Evolutionary conservation across 1,139 yeast species (phyloP).

Genomic region (Diutina ranongensis): DNA sequence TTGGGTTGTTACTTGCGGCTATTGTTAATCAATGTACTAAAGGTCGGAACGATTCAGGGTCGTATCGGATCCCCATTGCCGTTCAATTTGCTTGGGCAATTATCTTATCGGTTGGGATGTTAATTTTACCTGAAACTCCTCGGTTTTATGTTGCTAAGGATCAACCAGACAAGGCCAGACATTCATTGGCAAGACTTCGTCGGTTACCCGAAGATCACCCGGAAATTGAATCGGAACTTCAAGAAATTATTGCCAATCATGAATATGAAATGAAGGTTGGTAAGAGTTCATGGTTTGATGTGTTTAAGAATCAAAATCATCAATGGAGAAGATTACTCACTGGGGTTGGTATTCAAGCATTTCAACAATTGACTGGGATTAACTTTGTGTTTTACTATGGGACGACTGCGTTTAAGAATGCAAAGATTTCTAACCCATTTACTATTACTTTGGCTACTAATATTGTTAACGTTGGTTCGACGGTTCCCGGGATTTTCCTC

Average conservation of each 20-base stretch:
- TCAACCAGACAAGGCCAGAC: slow-evolving; percentile 43
- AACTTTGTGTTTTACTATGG: slow-evolving; percentile 56
- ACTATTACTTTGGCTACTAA: slow-evolving; percentile 16
- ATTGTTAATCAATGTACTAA: slow-evolving; percentile 52
- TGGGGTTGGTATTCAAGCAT: slow-evolving; percentile 39
- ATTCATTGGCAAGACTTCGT: slow-evolving; percentile 28
- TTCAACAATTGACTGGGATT: slow-evolving; percentile 74
- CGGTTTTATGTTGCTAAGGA: slow-evolving; percentile 51
- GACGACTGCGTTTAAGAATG: slow-evolving; percentile 49
- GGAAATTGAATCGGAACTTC: slow-evolving; percentile 26
- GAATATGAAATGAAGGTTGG: slow-evolving; percentile 23
- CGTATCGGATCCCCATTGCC: slow-evolving; percentile 28
- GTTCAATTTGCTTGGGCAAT: slow-evolving; percentile 31
- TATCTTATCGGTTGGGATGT: slow-evolving; percentile 43
- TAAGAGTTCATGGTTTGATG: slow-evolving; percentile 22
- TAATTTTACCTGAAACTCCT: slow-evolving; percentile 69
- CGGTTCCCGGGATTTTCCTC: slow-evolving; percentile 25
- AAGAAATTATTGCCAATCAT: slow-evolving; percentile 27
- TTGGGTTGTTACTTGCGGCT: slow-evolving; percentile 42
- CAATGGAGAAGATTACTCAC: slow-evolving; percentile 29
- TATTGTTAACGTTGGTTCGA: slow-evolving; percentile 23
- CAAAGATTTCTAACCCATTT: slow-evolving; percentile 35
- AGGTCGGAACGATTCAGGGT: slow-evolving; percentile 28
- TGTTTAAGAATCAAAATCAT: slow-evolving; percentile 22
- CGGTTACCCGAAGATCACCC: slow-evolving; percentile 28